phyloP scores from a whole-genome alignment of 352 stramenopile species.

The Pythium utonaiense region DNA sequence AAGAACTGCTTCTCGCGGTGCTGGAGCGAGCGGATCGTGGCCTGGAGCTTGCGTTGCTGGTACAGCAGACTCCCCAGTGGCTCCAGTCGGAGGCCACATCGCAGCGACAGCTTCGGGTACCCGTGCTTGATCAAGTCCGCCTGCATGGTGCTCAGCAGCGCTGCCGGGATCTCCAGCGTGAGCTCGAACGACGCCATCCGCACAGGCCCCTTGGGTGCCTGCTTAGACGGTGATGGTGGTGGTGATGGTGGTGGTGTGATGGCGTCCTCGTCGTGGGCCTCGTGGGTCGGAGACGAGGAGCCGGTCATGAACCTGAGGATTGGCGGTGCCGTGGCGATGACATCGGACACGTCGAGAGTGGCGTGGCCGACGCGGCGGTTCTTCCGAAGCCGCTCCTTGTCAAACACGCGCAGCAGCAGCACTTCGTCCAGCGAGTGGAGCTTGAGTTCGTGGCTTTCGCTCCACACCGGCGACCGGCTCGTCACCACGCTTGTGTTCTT shows the following conservation, averaged over 20 bases:
- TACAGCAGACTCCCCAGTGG: slow-evolving; percentile 42
- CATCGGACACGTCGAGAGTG: slow-evolving; percentile 37
- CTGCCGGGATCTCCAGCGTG: slow-evolving; percentile 56
- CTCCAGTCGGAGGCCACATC: slow-evolving; percentile 45
- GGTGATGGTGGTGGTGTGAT: too few relatives aligned
- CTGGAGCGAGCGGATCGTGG: slow-evolving; percentile 37
- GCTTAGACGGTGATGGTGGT: too few relatives aligned
- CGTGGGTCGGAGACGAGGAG: not conserved
- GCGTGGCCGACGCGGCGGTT: slow-evolving; percentile 50
- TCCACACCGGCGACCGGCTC: slow-evolving; percentile 57
- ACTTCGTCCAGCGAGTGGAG: slow-evolving; percentile 45
- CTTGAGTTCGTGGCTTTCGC: slow-evolving; percentile 54
- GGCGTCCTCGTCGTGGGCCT: not conserved
- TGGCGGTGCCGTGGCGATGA: slow-evolving; percentile 38
- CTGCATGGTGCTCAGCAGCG: slow-evolving; percentile 37
- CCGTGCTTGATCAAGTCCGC: slow-evolving; percentile 42
- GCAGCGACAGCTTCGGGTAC: slow-evolving; percentile 48
- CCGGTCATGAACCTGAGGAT: not conserved
- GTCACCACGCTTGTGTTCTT: too few relatives aligned
- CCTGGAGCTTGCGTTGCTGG: slow-evolving; percentile 34
- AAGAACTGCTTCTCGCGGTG: slow-evolving; percentile 47
- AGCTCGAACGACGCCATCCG: slow-evolving; percentile 65
- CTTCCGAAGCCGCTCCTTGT: slow-evolving; percentile 48
- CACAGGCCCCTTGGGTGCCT: slow-evolving; percentile 2
- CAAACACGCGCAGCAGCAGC: slow-evolving; percentile 46